Conservation (phyloP, 1,284 basidiomycete species). For the Irpex sp. region DNA sequence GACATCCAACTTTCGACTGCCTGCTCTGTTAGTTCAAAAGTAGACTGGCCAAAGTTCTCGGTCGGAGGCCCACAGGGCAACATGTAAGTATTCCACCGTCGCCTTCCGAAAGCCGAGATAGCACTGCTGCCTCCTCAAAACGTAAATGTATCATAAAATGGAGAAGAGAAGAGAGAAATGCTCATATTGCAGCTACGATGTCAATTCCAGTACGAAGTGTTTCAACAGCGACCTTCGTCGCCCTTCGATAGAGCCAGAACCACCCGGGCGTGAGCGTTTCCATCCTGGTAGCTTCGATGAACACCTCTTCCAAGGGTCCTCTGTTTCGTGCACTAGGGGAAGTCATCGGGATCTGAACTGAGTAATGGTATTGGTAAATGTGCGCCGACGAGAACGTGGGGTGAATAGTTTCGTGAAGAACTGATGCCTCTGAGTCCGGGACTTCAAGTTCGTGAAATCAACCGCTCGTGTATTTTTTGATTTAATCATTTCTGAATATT, state of each 20-base stretch:
- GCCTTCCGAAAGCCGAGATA: slow-evolving; percentile 57
- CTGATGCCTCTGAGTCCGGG: slow-evolving; percentile 48
- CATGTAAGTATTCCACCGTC: slow-evolving; percentile 66
- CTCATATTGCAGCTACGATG: slow-evolving; percentile 37
- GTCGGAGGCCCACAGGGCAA: slow-evolving; percentile 79
- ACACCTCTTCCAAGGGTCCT: slow-evolving; percentile 64
- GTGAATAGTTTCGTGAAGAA: slow-evolving; percentile 73
- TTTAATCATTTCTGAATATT: no score
- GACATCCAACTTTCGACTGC: no score
- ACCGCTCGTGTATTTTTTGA: no score
- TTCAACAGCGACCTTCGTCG: slow-evolving; percentile 59
- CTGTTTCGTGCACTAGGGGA: slow-evolving; percentile 48
- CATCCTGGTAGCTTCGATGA: slow-evolving; percentile 64
- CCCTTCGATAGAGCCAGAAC: slow-evolving; percentile 51
- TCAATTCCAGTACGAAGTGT: slow-evolving; percentile 63
- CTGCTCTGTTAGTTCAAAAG: slow-evolving; percentile 51
- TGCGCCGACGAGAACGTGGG: slow-evolving; percentile 65
- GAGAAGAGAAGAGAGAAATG: no score
- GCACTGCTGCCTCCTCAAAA: no score
- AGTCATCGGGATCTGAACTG: slow-evolving; percentile 33
- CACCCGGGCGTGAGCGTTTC: slow-evolving; percentile 60
- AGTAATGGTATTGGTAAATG: slow-evolving; percentile 70
- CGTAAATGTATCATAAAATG: background rate
- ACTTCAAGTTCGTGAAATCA: slow-evolving; percentile 75
- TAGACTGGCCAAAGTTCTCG: slow-evolving; percentile 67